Evolutionary conservation across 805 yeast species (phyloP).

Genomic region (Ogataea wickerhamii): DNA sequence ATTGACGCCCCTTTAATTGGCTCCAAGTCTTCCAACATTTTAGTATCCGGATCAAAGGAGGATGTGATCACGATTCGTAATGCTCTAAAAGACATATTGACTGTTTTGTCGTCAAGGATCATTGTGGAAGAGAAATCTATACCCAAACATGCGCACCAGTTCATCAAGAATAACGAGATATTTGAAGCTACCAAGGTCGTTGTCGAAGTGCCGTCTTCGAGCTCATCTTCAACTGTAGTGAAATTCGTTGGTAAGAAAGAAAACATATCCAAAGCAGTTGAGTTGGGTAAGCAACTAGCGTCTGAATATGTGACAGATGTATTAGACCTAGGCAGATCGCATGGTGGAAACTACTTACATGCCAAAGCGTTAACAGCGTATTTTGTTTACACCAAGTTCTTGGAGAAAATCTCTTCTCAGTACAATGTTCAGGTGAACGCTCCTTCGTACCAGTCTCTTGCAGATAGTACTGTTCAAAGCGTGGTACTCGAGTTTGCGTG

Average conservation of each 20-base stretch:
- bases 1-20: conserved; percentile 26
- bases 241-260: conserved; percentile 58
- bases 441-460: conserved; percentile 45
- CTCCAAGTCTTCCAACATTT: conserved; percentile 42
- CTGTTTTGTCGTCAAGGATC: conserved; percentile 42
- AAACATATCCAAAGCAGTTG: conserved; percentile 59
- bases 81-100: conserved; percentile 44
- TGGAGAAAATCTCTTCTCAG: conserved; percentile 41
- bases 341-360: conserved; percentile 72
- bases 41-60: conserved; percentile 70
- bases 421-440: conserved; percentile 42
- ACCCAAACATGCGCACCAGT: conserved; percentile 66
- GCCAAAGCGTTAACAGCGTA: conserved; percentile 72
- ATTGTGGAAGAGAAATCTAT: conserved; percentile 55
- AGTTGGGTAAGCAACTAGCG: conserved; percentile 56
- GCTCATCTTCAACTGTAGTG: conserved; percentile 43
- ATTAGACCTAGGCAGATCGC: conserved; percentile 85
- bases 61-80: conserved; percentile 54
- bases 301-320: conserved; percentile 57
- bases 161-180: conserved; percentile 55
- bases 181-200: conserved; percentile 53
- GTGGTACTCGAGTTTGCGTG: conserved; percentile 66
- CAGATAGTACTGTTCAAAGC: conserved; percentile 35
- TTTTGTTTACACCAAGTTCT: conserved; percentile 50
- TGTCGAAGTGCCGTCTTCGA: conserved; percentile 50